phyloP scores from a whole-genome alignment of 805 yeast genomes.

The Ogataea pignaliae region DNA sequence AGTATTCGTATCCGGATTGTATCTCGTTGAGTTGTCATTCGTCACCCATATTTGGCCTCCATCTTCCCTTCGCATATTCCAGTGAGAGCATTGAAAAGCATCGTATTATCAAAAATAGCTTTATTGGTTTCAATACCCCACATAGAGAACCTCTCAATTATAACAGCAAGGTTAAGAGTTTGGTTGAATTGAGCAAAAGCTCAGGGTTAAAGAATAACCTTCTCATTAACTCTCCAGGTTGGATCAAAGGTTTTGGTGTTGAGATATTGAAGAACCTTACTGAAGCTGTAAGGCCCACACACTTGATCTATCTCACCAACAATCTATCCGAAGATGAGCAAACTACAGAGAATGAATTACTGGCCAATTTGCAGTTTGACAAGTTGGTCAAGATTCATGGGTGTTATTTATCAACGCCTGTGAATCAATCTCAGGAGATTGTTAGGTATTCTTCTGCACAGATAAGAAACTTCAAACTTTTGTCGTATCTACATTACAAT shows the following conservation, averaged over 20 bases:
- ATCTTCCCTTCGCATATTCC: conserved; percentile 31
- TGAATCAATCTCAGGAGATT: conserved; percentile 3
- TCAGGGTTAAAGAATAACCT: conserved; percentile 29
- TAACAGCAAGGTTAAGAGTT: conserved; percentile 34
- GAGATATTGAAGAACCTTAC: conserved; percentile 53
- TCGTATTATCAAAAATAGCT: conserved; percentile 24
- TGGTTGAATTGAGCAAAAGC: conserved; percentile 33
- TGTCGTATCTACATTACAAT: conserved; percentile 50
- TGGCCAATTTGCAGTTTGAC: conserved; percentile 23
- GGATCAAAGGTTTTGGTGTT: conserved; percentile 86
- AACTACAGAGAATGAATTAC: conserved; percentile 22
- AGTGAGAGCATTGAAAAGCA: conserved; percentile 21
- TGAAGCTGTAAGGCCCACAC: conserved; percentile 44
- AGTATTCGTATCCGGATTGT: conserved; percentile 67
- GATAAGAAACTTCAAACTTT: conserved; percentile 44
- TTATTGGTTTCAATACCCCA: conserved; percentile 67
- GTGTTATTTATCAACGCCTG: conserved; percentile 24
- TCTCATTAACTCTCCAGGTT: conserved; percentile 80
- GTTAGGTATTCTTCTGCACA: conserved; percentile 46
- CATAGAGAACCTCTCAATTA: conserved; percentile 61
- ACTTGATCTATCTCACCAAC: conserved; percentile 52
- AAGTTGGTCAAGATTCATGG: conserved; percentile 32
- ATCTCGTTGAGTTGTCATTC: conserved; percentile 47
- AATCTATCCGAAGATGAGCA: conserved; percentile 28
- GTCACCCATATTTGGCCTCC: conserved; percentile 35